A percentile compares a stretch with the other conserved stretches of the same genome.
phyloP scores from a whole-genome alignment of 2,329 filamentous ascomycete genomes.

The Fusarium caatingaense region DNA sequence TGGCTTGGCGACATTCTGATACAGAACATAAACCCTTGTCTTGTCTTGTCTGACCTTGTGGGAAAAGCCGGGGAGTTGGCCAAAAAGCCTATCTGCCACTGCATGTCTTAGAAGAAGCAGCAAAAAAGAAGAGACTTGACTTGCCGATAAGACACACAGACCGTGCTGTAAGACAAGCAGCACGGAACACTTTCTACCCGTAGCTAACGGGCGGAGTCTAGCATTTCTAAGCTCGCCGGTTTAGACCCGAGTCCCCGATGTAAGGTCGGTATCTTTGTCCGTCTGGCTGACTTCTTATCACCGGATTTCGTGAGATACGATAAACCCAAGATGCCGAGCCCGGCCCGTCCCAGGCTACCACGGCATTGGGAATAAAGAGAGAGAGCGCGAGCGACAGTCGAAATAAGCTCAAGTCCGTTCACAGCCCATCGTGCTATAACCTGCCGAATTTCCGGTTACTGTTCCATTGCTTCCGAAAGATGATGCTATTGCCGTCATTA shows the following conservation, averaged over 20 bases:
- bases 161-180: slow-evolving; percentile 12
- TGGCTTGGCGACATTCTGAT: slow-evolving; percentile 3
- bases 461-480: neutral
- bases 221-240: slow-evolving; percentile 9
- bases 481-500: slow-evolving; percentile 6
- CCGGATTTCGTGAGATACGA: neutral
- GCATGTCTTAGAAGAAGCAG: slow-evolving; percentile 1
- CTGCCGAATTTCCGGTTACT: neutral
- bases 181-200: slow-evolving; percentile 1
- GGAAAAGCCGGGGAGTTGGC: slow-evolving; percentile 4
- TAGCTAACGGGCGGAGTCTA: neutral
- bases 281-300: neutral
- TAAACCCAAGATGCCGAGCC: slow-evolving; percentile 17
- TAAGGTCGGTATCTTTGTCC: slow-evolving; percentile 15
- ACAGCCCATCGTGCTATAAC: neutral
- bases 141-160: neutral
- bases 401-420: slow-evolving; percentile 13
- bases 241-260: slow-evolving; percentile 29
- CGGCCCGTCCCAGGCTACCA: slow-evolving; percentile 5
- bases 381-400: neutral
- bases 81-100: neutral
- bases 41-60: neutral
- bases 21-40: neutral
- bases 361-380: neutral
- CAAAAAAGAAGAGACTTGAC: neutral